Base-by-base conservation (phyloP, 208 protist species). In the Tritrichomonas musculus region DNA sequence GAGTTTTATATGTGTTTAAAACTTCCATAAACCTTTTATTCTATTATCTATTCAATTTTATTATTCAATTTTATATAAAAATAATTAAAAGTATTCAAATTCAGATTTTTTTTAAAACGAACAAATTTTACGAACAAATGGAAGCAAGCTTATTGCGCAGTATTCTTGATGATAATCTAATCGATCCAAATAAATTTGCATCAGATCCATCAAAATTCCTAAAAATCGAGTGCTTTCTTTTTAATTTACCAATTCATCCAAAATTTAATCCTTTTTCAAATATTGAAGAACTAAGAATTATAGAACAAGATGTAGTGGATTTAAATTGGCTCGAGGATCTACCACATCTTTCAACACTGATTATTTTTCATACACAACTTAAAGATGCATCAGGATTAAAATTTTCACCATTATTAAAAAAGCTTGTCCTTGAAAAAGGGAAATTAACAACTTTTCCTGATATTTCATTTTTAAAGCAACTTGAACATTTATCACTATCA, bases 211-310 rank as follows among this genome's bases (percentile, higher is more conserved):
- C 33, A 3, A 88, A 88, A 36, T 88, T 88, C n/a, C 33, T 13
- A 55, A 55, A n/a, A 22, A 44, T 88, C 39, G 77, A 88, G n/a
- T 88, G 77, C 57, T 88, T 88, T 36, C 77, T 57, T 30, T 88
- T 88, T 57, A 88, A 88, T 88, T 20, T 88, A 39, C 27, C 47
- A 60, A n/a, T 47, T 39, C 77, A 88, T 57, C 77, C 77, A 39
- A 60, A 13, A 30, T 88, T 88, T 50, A 27, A 53, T 55, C 44
- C 33, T 30, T 88, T 88, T 57, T 33, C 27, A 22, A 25, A 88
- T 53, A 8, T 88, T 17, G 27, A 17, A 33, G 77, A 88, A 57
- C 25, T 88, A 11, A 53, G 77, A 57, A n/a, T 88, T 14, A 88
- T 88, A 17, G 77, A 88, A 36, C 77, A 88, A 57, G 77, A 88